phyloP scores from a whole-genome alignment of 164 flowering plant genomes.

The Vitis rotundifolia region DNA sequence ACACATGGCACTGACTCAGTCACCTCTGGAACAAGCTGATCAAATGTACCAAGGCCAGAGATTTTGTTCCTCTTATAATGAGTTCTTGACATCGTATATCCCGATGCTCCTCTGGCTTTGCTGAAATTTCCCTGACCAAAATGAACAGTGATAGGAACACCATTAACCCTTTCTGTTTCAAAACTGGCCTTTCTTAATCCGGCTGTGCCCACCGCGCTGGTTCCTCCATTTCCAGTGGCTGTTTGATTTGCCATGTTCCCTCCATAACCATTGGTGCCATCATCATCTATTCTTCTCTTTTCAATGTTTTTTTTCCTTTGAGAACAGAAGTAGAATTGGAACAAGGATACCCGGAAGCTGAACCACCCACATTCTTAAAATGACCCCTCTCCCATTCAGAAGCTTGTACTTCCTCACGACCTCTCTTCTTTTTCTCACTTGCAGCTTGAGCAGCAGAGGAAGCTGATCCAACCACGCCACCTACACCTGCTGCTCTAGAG shows the following conservation, averaged over 20 bases:
- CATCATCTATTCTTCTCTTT: conserved; percentile 26
- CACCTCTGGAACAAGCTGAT: too few relatives aligned
- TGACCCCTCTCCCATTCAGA: conserved; percentile 4
- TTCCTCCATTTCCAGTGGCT: conserved; percentile 13
- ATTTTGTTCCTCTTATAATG: too few relatives aligned
- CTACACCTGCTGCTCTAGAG: conserved; percentile 15
- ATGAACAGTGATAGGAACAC: too few relatives aligned
- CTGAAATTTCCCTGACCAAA: too few relatives aligned
- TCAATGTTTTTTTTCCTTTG: conserved; percentile 16
- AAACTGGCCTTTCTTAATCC: conserved; percentile 18
- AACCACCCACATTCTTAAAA: conserved; percentile 2
- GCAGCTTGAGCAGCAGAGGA: conserved; percentile 37
- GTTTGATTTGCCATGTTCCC: conserved; percentile 11
- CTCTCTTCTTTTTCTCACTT: conserved; percentile 26
- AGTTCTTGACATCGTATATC: too few relatives aligned
- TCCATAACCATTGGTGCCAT: conserved; percentile 8
- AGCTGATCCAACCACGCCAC: conserved; percentile 15
- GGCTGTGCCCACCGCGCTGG: conserved; percentile 12
- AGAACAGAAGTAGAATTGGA: neutral
- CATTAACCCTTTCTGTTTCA: conserved; percentile 10
- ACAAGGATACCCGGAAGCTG: neutral
- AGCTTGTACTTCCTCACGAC: conserved; percentile 14
- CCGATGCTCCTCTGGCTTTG: too few relatives aligned
- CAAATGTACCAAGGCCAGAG: too few relatives aligned
- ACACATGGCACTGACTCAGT: too few relatives aligned